These are phyloP conservation scores for Globisporangium rhizosaccharum DNA, from an alignment of 352 stramenopile genomes.

Conservation along the genomic window DNA sequence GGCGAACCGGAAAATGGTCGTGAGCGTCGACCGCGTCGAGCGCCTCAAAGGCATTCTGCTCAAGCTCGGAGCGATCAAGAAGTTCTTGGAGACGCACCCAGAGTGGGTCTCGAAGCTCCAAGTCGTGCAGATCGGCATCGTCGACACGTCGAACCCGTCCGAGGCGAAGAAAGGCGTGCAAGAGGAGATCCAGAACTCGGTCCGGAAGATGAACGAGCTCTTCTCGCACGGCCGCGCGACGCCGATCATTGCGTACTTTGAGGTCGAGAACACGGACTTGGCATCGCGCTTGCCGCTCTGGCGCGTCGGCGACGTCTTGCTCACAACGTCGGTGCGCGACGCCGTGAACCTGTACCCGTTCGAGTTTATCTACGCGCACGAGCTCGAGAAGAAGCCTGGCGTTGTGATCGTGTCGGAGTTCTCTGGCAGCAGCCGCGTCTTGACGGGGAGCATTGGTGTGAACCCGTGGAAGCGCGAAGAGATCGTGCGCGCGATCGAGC, in stretches of 20 bases:
- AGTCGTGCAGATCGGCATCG: conserved; percentile 78
- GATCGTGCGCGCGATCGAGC: conserved; percentile 66
- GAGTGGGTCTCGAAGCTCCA: conserved; percentile 83
- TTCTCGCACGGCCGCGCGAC: conserved; percentile 36
- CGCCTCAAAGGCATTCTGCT: conserved; percentile 96
- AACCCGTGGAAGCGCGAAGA: conserved; percentile 97
- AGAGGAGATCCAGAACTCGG: conserved; percentile 47
- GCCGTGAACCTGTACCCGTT: conserved; percentile 84
- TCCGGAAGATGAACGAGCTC: conserved; percentile 69
- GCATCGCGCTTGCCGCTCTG: conserved; percentile 65
- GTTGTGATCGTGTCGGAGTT: conserved; percentile 98
- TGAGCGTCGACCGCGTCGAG: conserved; percentile 94
- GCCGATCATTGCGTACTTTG: conserved; percentile 60
- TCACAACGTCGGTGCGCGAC: conserved; percentile 76
- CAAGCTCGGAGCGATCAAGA: conserved; percentile 95
- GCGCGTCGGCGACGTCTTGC: conserved; percentile 62
- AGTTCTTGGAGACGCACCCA: conserved; percentile 87
- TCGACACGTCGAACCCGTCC: conserved; percentile 67
- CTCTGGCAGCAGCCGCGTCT: conserved; percentile 93
- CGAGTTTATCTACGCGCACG: conserved; percentile 83
- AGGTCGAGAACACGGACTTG: conserved; percentile 81
- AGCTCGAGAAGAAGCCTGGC: conserved; percentile 69
- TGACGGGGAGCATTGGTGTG: conserved; percentile 94
- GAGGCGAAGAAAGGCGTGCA: conserved; percentile 65
- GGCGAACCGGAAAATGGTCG: conserved; percentile 77